A percentile compares a stretch with the other conserved stretches of the same genome.
Evolutionary conservation across 352 stramenopile species (phyloP).

Genomic region (Phytophthora cactorum): DNA sequence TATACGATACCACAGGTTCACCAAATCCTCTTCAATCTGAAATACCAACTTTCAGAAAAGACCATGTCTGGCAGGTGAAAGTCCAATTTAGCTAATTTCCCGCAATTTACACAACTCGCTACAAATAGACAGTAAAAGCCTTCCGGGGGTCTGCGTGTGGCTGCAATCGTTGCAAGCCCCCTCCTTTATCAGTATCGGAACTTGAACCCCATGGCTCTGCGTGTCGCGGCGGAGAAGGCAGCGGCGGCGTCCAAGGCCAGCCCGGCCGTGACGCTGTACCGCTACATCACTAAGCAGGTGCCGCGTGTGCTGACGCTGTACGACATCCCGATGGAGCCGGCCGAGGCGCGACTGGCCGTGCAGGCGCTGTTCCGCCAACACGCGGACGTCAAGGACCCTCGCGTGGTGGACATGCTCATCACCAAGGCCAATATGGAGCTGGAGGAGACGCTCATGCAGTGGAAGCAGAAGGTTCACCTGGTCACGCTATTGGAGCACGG

Average conservation of each 20-base stretch:
- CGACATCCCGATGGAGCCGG: slow-evolving; percentile 95
- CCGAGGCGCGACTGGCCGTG: slow-evolving; percentile 88
- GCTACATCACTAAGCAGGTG: slow-evolving; percentile 92
- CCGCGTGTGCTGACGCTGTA: slow-evolving; percentile 97
- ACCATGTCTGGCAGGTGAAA: not conserved
- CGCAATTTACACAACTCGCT: slow-evolving; percentile 6
- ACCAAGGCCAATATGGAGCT: slow-evolving; percentile 98
- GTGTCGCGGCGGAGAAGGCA: slow-evolving; percentile 75
- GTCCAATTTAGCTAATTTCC: not conserved
- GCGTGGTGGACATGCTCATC: slow-evolving; percentile 96
- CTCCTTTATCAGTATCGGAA: slow-evolving; percentile 4
- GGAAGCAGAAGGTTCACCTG: slow-evolving; percentile 98
- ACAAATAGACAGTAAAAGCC: slow-evolving; percentile 1
- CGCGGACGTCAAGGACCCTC: slow-evolving; percentile 93
- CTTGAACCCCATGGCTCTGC: slow-evolving; percentile 67
- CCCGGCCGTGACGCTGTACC: slow-evolving; percentile 87
- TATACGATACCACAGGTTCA: not conserved
- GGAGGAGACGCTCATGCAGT: slow-evolving; percentile 97
- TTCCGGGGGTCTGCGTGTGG: slow-evolving; percentile 24
- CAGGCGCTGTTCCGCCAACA: slow-evolving; percentile 96
- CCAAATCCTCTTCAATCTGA: not conserved
- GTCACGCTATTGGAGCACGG: slow-evolving; percentile 81
- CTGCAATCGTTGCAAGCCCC: slow-evolving; percentile 27
- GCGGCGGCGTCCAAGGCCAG: slow-evolving; percentile 52
- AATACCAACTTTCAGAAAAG: not conserved